Evolutionary conservation across 1,139 yeast genomes (phyloP).

Genomic region (Pichia sp.): DNA sequence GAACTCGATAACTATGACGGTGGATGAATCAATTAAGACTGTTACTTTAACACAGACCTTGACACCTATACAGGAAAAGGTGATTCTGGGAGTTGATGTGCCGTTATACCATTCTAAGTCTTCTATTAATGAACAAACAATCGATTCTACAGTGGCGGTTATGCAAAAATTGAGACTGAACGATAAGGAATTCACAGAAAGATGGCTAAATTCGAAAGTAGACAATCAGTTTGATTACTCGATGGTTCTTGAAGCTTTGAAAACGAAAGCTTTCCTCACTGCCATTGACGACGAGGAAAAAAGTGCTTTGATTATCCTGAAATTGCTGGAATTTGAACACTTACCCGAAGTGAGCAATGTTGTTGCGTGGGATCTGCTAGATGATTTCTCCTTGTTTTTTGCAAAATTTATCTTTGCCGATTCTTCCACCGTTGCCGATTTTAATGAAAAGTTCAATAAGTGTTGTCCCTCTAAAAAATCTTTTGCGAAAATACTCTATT

Average conservation of each 20-base stretch:
- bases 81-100: constrained; percentile 9
- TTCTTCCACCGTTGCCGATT: neutral
- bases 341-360: constrained; percentile 12
- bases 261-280: too few relatives aligned
- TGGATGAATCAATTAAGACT: neutral
- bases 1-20: neutral
- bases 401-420: neutral
- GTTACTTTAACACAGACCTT: neutral
- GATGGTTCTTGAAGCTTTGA: neutral
- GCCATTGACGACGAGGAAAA: neutral
- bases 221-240: constrained; percentile 7
- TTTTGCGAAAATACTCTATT: constrained; percentile 6
- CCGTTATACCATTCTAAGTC: neutral
- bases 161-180: constrained; percentile 1
- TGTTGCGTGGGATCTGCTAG: constrained; percentile 13
- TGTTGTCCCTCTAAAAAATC: neutral
- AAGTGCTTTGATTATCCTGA: neutral
- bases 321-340: constrained; percentile 1
- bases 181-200: neutral
- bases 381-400: neutral
- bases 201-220: constrained; percentile 1
- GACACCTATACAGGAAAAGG: constrained; percentile 12
- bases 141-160: constrained; percentile 7
- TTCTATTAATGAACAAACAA: neutral
- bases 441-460: constrained; percentile 1